Evolutionary conservation across 2,329 filamentous ascomycete species (phyloP), one percentile per base, ranked within the genome.

Genomic region (Lachnellula hyalina): DNA sequence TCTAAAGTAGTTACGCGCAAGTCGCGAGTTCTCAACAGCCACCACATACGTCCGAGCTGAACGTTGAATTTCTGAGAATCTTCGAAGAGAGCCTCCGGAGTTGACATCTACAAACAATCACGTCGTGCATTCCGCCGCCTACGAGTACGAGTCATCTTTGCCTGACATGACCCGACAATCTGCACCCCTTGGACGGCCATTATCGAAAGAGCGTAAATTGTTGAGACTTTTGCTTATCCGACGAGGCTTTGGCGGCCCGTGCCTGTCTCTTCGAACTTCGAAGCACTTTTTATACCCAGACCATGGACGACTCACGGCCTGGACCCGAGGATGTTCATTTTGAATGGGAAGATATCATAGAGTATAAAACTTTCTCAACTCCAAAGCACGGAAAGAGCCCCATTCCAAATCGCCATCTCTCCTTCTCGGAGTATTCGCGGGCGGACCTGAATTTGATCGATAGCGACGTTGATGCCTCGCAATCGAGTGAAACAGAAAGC

Each of bases 331-430:
- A 55, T 38, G 19, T 52, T 5, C 49, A 55, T 38, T 55, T 55
- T 49, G 53, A 45, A 8, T 55, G 53, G 53, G 53, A 55, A 32
- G 53, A 55, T n/a, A 46, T 55, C 28, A 52, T 55, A 5, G 50
- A 50, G 12, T 55, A 51, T 28, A 49, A 49, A 14, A 17, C 42
- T 12, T 21, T 38, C 15, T 7, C 23, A 28, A 36, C 44, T 15
- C 42, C 53, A 28, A 45, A 42, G 21, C 23, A 21, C 23, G 44
- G 44, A 23, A 46, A 17, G 44, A 25, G 44, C 2, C 19, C 38
- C 21, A 41, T 17, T 34, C 19, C 19, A 12, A 42, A 12, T 4
- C 36, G 38, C 25, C 47, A 52, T 47, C 45, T 52, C 11, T 14
- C 25, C 17, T 47, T 50, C 19, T 34, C 32, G 14, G 36, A 41